Percentiles rank a stretch among this genome's conserved stretches.
Conservation (phyloP, 176 grass and related monocot genomes). For the Luzula sylvatica region DNA sequence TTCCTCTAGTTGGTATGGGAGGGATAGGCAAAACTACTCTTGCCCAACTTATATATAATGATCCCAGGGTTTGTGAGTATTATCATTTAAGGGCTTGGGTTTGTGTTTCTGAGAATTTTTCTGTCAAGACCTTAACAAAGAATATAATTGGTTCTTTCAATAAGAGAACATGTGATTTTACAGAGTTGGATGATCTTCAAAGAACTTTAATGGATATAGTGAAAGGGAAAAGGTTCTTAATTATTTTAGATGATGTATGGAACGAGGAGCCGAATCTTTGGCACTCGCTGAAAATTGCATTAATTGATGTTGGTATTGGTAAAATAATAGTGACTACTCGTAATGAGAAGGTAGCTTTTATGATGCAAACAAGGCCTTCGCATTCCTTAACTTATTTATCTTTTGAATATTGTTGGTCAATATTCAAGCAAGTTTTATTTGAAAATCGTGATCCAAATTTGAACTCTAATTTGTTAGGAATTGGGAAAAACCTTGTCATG, state of each 20-base stretch:
- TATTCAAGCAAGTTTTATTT: constrained; percentile 17
- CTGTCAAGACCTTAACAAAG: neutral
- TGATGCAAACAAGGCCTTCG: neutral
- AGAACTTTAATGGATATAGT: constrained; percentile 5
- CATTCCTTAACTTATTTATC: neutral
- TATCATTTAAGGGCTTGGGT: constrained; percentile 9
- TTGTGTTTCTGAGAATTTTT: constrained; percentile 23
- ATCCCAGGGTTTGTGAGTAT: neutral
- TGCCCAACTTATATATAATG: constrained; percentile 11
- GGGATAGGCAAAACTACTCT: constrained; percentile 22
- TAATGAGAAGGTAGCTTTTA: neutral
- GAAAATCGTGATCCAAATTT: neutral
- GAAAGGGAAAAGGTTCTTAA: constrained; percentile 11
- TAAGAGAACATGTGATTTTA: constrained; percentile 3
- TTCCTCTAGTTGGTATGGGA: constrained; percentile 4
- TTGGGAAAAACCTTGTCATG: constrained; percentile 2
- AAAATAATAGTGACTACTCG: constrained; percentile 12
- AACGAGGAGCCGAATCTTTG: constrained; percentile 4
- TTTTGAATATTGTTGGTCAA: neutral
- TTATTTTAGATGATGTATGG: constrained; percentile 26
- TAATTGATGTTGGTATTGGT: neutral
- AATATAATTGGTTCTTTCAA: constrained; percentile 14
- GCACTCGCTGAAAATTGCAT: neutral
- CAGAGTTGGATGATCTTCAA: constrained; percentile 18
- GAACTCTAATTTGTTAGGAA: neutral